Base-by-base conservation (phyloP, 805 yeast species). In the Saccharomycopsis sp. region DNA sequence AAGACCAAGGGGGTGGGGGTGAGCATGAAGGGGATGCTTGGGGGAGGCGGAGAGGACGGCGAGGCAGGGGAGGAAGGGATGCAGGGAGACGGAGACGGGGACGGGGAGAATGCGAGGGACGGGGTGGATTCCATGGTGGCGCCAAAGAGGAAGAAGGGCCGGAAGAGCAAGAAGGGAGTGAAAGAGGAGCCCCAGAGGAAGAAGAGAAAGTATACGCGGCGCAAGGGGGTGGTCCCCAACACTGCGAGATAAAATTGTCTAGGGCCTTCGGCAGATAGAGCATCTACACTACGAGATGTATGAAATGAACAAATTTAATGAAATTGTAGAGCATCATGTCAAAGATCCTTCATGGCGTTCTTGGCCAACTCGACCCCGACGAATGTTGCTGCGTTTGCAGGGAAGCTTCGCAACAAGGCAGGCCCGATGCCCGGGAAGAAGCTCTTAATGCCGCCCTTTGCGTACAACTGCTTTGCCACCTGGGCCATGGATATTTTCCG, bases 331-430 rank as follows among this genome's bases (percentile, higher is more conserved):
- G n/a, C n/a, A n/a, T n/a, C n/a, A n/a, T n/a, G n/a, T n/a, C n/a
- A n/a, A n/a, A n/a, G n/a, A n/a, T n/a, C 37, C 26, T 41, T 36
- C 23, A 45, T 10, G 8, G 35, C 39, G 15, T 44, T 38, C 34
- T 45, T 47, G 1, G 95, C 84, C 43, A 88, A 55, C 60, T 89
- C 98, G 22, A 89, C 97, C 35, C 97, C 98, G 26, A 86, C 72
- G 65, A 89, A 89, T 2, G 97, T 88, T 6, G 98, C 97, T n/a
- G 98, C 98, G 61, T 92, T 89, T 17, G 97, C 97, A 3, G 97
- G 97, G 80, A 92, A 89, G 30, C 94, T 80, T 61, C 98, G 74
- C 19, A 86, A 75, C 55, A 89, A 65, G 2, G 97, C 97, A 4
- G 98, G 96, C 0, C 96, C 96, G 18, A 89, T 69, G 43, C 98